Evolutionary conservation across 495 filamentous ascomycete genomes (phyloP), one percentile per base, ranked within the genome.

Genomic region (Parathielavia hyrcaniae): DNA sequence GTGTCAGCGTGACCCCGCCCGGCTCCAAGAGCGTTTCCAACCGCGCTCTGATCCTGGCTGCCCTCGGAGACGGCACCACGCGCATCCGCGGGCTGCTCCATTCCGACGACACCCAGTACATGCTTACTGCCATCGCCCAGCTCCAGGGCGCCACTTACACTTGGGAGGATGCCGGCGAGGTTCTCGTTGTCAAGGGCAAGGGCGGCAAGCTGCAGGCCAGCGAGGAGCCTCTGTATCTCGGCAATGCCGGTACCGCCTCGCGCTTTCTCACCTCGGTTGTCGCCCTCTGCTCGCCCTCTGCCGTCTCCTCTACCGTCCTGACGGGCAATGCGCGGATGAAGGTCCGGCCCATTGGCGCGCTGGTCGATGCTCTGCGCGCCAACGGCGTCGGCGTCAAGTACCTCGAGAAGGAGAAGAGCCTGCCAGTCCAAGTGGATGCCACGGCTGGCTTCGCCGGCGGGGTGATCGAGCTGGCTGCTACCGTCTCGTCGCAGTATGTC

Each of bases 1-100:
- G 84, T 38, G 83, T 91, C 20, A 81, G 81, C 53, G 91, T 95
- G 61, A 88, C 83, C 1, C 93, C 93, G 38, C 95, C 93, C 2
- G 93, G 93, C 36, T 97, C 95, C 14, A 99, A 99, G 78, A 97
- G 91, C 71, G 88, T 99, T 53, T 97, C 93, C 1, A 99, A 99
- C 75, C 85, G 93, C 49, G 91, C 93, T 41, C 79, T 99, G 44
- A 84, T 97, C 30, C 79, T 99, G 59, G 93, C 93, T 50, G 95
- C 93, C 2, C 85, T 99, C 16, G 91, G 90, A 4, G 83, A 86
- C 46, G 93, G 93, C 36, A 84, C 84, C 22, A 96, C 90, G 65
- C 85, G 89, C 23, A 85, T 99, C 65, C 88, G 81, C 67, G 97
- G 97, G 60, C 79, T 99, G 17, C 79, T 99, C 12, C 91, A 97